Evolutionary conservation across 2,329 filamentous ascomycete genomes (phyloP), one percentile per base, ranked within the genome.

Genomic region (Aspergillus hiratsukae): DNA sequence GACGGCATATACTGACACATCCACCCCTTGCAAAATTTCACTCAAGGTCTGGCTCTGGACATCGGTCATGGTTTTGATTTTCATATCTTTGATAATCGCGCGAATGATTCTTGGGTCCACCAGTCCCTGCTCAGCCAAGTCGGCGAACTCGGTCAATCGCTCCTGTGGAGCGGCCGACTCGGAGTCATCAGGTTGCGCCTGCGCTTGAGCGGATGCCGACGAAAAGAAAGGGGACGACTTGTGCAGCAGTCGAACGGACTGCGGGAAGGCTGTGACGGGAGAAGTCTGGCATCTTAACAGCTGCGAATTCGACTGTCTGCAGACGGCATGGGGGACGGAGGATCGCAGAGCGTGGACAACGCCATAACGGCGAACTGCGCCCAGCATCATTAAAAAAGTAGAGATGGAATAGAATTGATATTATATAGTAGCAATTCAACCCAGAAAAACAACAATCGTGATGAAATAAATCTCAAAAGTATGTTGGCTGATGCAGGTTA

Each of bases 21-120:
- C 93, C 58, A 81, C 83, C 23, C 94, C 92, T 63, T 86, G 84
- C 45, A 97, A 78, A 3, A 89, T 90, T 55, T 90, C 83, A 58
- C 85, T 85, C 69, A 99, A 91, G 11, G 93, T 96, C 70, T 87
- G 83, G 49, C 85, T 81, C 74, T 99, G 94, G 14, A 99, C 93
- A 23, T 94, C 88, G 23, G 93, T 97, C 94, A 99, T 97, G 43
- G 80, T 84, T 51, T 88, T 83, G 65, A 97, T 87, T 28, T 81
- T 78, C 87, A 97, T 89, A 52, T 85, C 83, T 4, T 82, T 64
- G 1, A 83, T 88, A 64, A 99, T 86, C 27, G 87, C 82, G 3
- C 79, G 69, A 60, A 96, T 80, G 52, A 97, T 75, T 57, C 80
- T 83, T 25, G 75, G 69, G 68, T 92, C 80, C 45, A 96, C 82